Conservation (phyloP, 768 basidiomycete species). For the Leccinum pellstonianum region DNA sequence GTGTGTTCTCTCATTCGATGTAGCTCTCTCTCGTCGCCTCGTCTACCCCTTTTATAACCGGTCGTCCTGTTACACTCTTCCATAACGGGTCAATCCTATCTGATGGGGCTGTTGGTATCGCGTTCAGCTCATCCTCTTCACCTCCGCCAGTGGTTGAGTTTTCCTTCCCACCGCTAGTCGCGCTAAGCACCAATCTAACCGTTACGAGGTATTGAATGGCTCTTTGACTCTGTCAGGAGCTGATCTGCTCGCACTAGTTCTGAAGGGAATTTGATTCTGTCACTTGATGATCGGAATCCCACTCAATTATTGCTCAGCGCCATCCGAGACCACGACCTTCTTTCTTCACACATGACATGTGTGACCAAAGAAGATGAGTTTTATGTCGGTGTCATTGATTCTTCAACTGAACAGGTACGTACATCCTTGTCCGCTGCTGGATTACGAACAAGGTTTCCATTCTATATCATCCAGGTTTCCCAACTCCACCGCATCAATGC, state of each 20-base stretch:
- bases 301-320: slow-evolving; percentile 56
- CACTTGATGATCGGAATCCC: slow-evolving; percentile 57
- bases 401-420: slow-evolving; percentile 16
- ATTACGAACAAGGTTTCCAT: neutral
- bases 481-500: slow-evolving; percentile 60
- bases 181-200: slow-evolving; percentile 44
- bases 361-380: slow-evolving; percentile 56
- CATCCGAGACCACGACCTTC: slow-evolving; percentile 41
- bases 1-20: neutral
- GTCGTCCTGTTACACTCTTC: slow-evolving; percentile 69
- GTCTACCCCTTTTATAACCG: slow-evolving; percentile 79
- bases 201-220: slow-evolving; percentile 50
- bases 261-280: slow-evolving; percentile 71
- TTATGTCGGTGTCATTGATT: slow-evolving; percentile 46
- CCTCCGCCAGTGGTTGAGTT: slow-evolving; percentile 18
- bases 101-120: slow-evolving; percentile 71
- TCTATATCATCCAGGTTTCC: slow-evolving; percentile 32
- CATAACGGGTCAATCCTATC: slow-evolving; percentile 52
- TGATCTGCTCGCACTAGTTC: slow-evolving; percentile 34
- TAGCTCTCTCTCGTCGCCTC: slow-evolving; percentile 71
- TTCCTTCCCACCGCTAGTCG: slow-evolving; percentile 40
- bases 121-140: slow-evolving; percentile 31
- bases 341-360: slow-evolving; percentile 18
- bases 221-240: neutral
- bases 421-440: neutral